Evolutionary conservation across 345 rosid species (phyloP), one percentile per base, ranked within the genome.

Genomic region (Brassica napus): DNA sequence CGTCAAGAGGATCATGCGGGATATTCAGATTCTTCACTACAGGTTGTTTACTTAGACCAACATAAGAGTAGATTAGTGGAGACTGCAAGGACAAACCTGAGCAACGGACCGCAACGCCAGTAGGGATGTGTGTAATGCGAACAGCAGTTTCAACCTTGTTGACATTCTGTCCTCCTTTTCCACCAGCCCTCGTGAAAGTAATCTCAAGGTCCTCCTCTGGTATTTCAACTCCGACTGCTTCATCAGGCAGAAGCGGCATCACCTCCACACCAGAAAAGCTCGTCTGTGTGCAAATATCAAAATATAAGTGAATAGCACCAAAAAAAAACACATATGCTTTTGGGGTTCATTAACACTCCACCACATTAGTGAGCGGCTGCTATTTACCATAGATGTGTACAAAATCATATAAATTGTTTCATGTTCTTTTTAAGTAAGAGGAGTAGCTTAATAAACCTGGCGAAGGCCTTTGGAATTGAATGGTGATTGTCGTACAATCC

Each of bases 131-230:
- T 44, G 92, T 92, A 54, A 94, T 89, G 31, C 98, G 88, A 59
- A 92, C 98, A 52, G 97, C 98, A 42, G 94, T 88, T 86, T 94
- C 98, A 35, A 94, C 95, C 82, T 92, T 94, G 86, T 94, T 94
- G 16, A 94, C 98, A 81, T 92, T 94, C 85, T 94, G 98, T 31
- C 98, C 98, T 63, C 98, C 98, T 83, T 88, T 91, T 30, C 98
- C 98, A 73, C 98, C 98, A 0, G 98, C 98, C 84, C 98, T 89
- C 3, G 98, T 88, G 79, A 90, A 90, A 71, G 82, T 90, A 68
- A 88, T 87, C 65, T 94, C 98, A 26, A 94, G 89, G 65, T 92
- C 97, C 60, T 94, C 98, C 80, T 94, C 98, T 12, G 98, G 96
- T 81, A 94, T 74, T 78, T 94, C 96, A 59, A 88, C 87, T 57